These are phyloP conservation scores for Fusarium sp. DNA, from an alignment of 2,329 filamentous ascomycete genomes.

Conservation along the genomic window DNA sequence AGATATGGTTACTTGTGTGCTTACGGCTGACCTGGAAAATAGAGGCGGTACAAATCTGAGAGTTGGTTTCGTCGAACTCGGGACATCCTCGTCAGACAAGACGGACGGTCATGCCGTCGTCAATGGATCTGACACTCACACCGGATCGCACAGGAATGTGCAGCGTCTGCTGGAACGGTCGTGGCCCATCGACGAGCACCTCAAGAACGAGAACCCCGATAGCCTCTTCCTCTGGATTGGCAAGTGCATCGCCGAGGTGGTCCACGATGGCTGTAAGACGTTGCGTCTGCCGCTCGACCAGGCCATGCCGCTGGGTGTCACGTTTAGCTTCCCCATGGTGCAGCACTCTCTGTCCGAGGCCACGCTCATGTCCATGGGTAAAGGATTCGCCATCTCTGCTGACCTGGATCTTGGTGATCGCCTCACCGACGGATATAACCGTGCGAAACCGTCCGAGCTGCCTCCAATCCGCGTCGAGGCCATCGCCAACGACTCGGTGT, in stretches of 20 bases:
- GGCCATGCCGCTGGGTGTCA: conserved; percentile 69
- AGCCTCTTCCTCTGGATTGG: conserved; percentile 85
- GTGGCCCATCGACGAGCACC: conserved; percentile 76
- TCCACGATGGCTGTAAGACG: conserved; percentile 62
- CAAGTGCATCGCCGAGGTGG: conserved; percentile 75
- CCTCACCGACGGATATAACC: conserved; percentile 65
- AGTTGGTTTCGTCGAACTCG: conserved; percentile 71
- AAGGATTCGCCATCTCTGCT: conserved; percentile 70
- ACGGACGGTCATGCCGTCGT: conserved; percentile 10
- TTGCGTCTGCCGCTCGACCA: conserved; percentile 54
- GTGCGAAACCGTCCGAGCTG: conserved; percentile 56
- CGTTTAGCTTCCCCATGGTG: conserved; percentile 74
- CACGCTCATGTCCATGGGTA: conserved; percentile 72
- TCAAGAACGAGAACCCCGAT: conserved; percentile 77
- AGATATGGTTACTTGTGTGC: not conserved
- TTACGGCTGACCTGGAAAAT: conserved; percentile 52
- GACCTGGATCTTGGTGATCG: conserved; percentile 67
- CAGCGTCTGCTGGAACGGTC: conserved; percentile 70
- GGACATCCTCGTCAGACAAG: conserved; percentile 41
- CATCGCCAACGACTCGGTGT: conserved; percentile 83
- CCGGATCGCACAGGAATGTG: conserved; percentile 51
- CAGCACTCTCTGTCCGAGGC: conserved; percentile 69
- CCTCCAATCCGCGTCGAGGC: conserved; percentile 75
- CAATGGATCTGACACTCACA: conserved; percentile 27
- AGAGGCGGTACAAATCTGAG: conserved; percentile 74